These are phyloP conservation scores for carrot (Daucus carota) DNA, from an alignment of 129 eudicot species.

Conservation along the genomic window DNA sequence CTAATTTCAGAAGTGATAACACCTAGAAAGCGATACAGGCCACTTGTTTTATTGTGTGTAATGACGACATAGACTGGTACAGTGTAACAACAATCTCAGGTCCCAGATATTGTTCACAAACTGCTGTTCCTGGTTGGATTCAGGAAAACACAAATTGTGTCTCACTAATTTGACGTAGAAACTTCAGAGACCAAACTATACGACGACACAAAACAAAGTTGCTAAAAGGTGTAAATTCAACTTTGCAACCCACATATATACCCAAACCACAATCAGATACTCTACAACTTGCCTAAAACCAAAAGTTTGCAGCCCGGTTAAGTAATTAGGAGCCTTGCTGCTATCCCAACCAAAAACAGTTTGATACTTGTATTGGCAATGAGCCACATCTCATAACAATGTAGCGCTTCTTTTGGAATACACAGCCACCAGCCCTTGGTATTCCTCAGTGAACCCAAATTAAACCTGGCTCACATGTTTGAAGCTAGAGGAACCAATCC, in stretches of 20 bases:
- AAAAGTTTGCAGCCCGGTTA: neutral
- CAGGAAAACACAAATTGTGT: neutral
- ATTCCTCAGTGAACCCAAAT: neutral
- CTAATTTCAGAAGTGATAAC: too few relatives aligned
- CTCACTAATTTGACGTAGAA: neutral
- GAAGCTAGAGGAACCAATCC: neutral
- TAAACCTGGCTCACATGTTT: neutral
- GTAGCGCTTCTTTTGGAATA: neutral
- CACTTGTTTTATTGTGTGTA: neutral
- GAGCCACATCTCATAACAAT: neutral
- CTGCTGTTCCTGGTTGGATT: neutral
- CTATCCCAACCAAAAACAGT: neutral
- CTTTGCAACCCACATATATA: neutral
- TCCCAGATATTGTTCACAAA: neutral
- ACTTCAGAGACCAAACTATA: neutral
- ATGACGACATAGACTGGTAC: too few relatives aligned
- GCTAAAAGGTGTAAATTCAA: neutral
- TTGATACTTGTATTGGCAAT: neutral
- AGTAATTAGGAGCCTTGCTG: neutral
- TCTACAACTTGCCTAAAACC: neutral
- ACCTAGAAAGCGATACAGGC: neutral
- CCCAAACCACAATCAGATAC: neutral
- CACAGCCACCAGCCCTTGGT: neutral
- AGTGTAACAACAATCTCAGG: neutral
- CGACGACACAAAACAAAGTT: neutral